Conservation (phyloP, 2,329 filamentous ascomycete species). For the Phaeophleospora eucalypticola region DNA sequence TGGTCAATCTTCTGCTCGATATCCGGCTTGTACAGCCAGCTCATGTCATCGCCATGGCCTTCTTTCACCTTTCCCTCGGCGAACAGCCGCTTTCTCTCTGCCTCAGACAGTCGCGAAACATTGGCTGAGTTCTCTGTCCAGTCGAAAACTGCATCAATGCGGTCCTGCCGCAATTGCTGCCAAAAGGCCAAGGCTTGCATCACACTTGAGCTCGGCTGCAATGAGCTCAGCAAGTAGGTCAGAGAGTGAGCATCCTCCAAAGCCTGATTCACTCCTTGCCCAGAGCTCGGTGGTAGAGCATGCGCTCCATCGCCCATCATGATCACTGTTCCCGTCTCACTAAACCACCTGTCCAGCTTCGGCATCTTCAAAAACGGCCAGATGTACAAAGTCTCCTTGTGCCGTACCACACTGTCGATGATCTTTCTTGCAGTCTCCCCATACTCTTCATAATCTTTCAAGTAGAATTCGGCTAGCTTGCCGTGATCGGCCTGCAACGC, state of each 20-base stretch:
- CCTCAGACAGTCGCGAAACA: slow-evolving; percentile 22
- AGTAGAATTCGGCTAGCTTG: slow-evolving; percentile 13
- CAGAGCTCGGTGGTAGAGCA: slow-evolving; percentile 51
- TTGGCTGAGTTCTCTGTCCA: slow-evolving; percentile 21
- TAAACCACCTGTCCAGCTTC: slow-evolving; percentile 45
- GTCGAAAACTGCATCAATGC: slow-evolving; percentile 21
- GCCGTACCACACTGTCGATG: slow-evolving; percentile 17
- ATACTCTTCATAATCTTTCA: slow-evolving; percentile 17
- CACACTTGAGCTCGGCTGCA: background rate
- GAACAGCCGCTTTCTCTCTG: slow-evolving; percentile 17
- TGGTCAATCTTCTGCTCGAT: slow-evolving; percentile 12
- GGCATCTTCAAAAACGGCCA: slow-evolving; percentile 31
- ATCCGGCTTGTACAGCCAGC: slow-evolving; percentile 18
- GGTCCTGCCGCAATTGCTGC: slow-evolving; percentile 22
- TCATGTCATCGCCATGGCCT: slow-evolving; percentile 16
- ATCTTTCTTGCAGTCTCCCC: slow-evolving; percentile 20
- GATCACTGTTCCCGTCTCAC: slow-evolving; percentile 42
- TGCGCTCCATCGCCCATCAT: slow-evolving; percentile 57
- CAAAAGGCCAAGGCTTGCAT: slow-evolving; percentile 19
- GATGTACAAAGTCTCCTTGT: slow-evolving; percentile 18
- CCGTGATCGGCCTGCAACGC: slow-evolving; percentile 31
- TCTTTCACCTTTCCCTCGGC: slow-evolving; percentile 18
- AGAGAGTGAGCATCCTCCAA: slow-evolving; percentile 53
- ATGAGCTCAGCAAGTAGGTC: slow-evolving; percentile 34
- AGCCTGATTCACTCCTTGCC: slow-evolving; percentile 54